Percentiles rank a stretch among this genome's conserved stretches.
phyloP scores from a whole-genome alignment of 2,329 filamentous ascomycete species.

The Cadophora malorum region DNA sequence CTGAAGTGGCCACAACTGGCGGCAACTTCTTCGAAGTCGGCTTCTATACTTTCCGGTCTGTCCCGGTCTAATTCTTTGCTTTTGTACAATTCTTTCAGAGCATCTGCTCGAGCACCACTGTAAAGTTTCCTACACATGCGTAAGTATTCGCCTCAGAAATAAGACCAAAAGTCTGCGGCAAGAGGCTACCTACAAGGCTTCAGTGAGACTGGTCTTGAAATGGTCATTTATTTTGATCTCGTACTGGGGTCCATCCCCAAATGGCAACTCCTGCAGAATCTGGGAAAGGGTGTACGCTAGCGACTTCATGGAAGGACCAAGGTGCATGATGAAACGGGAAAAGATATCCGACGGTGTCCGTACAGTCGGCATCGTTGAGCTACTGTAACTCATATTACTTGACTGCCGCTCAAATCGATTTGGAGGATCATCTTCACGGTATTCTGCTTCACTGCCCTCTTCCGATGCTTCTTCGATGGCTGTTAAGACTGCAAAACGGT shows the following conservation, averaged over 20 bases:
- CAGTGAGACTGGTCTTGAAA: slow-evolving; percentile 78
- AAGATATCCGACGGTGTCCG: slow-evolving; percentile 83
- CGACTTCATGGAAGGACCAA: slow-evolving; percentile 96
- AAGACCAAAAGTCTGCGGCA: background rate
- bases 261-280: slow-evolving; percentile 86
- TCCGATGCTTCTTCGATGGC: slow-evolving; percentile 69
- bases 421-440: slow-evolving; percentile 32
- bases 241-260: slow-evolving; percentile 70
- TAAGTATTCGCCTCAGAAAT: background rate
- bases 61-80: slow-evolving; percentile 75
- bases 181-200: slow-evolving; percentile 63
- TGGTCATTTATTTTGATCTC: slow-evolving; percentile 78
- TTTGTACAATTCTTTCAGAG: slow-evolving; percentile 80
- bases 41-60: slow-evolving; percentile 77
- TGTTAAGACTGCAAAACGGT: slow-evolving; percentile 57
- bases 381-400: slow-evolving; percentile 36
- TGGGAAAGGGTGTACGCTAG: slow-evolving; percentile 90
- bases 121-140: slow-evolving; percentile 63
- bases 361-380: slow-evolving; percentile 49
- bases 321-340: slow-evolving; percentile 82
- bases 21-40: slow-evolving; percentile 95
- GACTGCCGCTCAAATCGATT: slow-evolving; percentile 31
- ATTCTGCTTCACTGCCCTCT: slow-evolving; percentile 58
- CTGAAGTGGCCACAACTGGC: slow-evolving; percentile 98
- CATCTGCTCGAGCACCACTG: slow-evolving; percentile 74